Base-by-base conservation (phyloP, 345 rosid genomes). In the Barbarea vulgaris region DNA sequence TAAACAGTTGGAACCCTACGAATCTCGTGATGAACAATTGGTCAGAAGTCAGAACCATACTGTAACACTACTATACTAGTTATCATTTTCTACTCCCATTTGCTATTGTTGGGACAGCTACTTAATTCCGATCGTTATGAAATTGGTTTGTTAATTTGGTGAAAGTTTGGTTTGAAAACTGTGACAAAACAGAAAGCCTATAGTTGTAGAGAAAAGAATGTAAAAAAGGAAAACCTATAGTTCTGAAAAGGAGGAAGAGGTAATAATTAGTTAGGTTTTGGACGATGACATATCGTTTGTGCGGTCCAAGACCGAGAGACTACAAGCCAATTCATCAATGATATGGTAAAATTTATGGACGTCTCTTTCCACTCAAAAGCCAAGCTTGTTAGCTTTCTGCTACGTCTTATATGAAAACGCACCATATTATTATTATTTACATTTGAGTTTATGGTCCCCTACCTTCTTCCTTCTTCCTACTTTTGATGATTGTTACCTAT, bases 21-120 rank as follows among this genome's bases (percentile, higher is more conserved):
- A 73, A 42, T 5, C 71, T 64, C 65, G 57, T 64, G 71, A 64
- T 42, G 57, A 34, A 42, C 25, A 17, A 62, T 19, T 31, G 67
- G 48, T 64, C 70, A 64, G 77, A 73, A 44, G 48, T 64, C 70
- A 64, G 77, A 73, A 44, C 27, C 53, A 73, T 64, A 63, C 46
- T 53, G 70, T 64, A 39, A 72, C 25, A 63, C 63, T 21, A 57
- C 31, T 19, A 36, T 59, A 34, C 30, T 42, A 55, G 19, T 52
- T 39, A 12, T 52, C 61, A 51, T 27, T 19, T 12, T 64, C 27
- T 28, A 10, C 41, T 47, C 69, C 53, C 24, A 72, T 58, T 64
- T 62, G 54, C 70, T 63, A 63, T 19, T 39, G 30, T 28, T 53
- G 61, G 51, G 37, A 72, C 59, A 72, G 22, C 53, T 51, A 62